Percentiles rank a stretch among this genome's conserved stretches.
These are phyloP conservation scores for Metschnikowia corniflorae DNA, from an alignment of 805 yeast genomes.

Conservation along the genomic window DNA sequence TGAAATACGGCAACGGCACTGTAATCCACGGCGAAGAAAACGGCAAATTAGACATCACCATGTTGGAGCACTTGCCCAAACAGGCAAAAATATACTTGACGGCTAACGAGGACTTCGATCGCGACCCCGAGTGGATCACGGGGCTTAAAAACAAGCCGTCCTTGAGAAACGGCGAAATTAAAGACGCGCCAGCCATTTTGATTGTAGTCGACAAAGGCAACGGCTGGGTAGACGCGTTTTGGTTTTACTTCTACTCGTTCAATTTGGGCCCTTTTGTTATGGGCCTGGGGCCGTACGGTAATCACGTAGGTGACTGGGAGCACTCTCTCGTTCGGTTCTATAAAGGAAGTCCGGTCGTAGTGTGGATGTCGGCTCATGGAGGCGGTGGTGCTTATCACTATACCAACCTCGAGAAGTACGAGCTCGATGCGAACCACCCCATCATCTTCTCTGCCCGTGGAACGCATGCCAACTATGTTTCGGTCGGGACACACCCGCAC, in stretches of 20 bases:
- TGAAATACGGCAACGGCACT: slow-evolving; percentile 50
- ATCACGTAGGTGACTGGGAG: slow-evolving; percentile 98
- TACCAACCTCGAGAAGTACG: slow-evolving; percentile 67
- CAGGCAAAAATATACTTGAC: slow-evolving; percentile 52
- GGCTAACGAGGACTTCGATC: slow-evolving; percentile 64
- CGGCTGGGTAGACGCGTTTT: slow-evolving; percentile 91
- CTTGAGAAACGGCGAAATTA: slow-evolving; percentile 64
- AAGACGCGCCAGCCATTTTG: slow-evolving; percentile 74
- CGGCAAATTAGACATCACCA: slow-evolving; percentile 26
- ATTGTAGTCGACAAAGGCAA: slow-evolving; percentile 89
- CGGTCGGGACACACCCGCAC: slow-evolving; percentile 95
- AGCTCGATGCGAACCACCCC: slow-evolving; percentile 49
- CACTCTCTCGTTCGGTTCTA: slow-evolving; percentile 84
- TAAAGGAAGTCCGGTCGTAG: slow-evolving; percentile 71
- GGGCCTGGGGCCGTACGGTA: slow-evolving; percentile 97
- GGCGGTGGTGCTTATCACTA: slow-evolving; percentile 90
- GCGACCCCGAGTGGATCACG: slow-evolving; percentile 79
- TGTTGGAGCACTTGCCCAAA: slow-evolving; percentile 30
- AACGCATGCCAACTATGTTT: slow-evolving; percentile 94
- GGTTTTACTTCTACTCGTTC: slow-evolving; percentile 95
- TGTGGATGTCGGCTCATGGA: slow-evolving; percentile 98
- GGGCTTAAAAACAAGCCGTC: slow-evolving; percentile 68
- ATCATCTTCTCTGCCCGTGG: slow-evolving; percentile 89
- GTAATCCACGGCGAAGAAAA: slow-evolving; percentile 30
- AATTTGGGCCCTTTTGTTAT: slow-evolving; percentile 94